Conservation (phyloP, 1,139 yeast species). For the Trichomonascaceae sp. region DNA sequence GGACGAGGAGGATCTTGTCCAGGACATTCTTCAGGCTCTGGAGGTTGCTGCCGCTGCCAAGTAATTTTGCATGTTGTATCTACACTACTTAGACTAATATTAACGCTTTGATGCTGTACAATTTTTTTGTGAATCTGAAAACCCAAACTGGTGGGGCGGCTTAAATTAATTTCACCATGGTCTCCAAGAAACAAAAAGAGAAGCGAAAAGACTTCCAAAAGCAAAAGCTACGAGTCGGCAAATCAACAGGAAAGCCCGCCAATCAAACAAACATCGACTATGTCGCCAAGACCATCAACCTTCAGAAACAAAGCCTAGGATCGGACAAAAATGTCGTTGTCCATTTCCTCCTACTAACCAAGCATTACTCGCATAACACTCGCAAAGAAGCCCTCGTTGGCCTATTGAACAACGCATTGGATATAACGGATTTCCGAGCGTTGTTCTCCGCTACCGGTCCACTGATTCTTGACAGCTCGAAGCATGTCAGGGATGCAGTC, state of each 20-base stretch:
- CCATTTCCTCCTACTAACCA: conserved; percentile 42
- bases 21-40: conserved; percentile 64
- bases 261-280: conserved; percentile 81
- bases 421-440: conserved; percentile 34
- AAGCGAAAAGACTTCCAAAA: conserved; percentile 68
- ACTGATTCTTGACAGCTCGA: conserved; percentile 44
- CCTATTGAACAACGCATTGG: conserved; percentile 13
- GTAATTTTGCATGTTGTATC: no score
- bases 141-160: no score
- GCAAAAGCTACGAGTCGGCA: conserved; percentile 81
- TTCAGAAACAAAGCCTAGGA: background rate
- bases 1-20: conserved; percentile 63
- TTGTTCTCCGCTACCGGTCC: conserved; percentile 47
- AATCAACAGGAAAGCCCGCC: conserved; percentile 52
- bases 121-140: background rate
- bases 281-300: conserved; percentile 36
- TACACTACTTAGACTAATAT: no score
- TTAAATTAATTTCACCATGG: conserved; percentile 15
- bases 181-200: conserved; percentile 41
- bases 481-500: conserved; percentile 50
- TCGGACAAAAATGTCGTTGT: conserved; percentile 21
- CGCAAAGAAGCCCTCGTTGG: conserved; percentile 55
- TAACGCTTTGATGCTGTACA: conserved; percentile 1
- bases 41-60: conserved; percentile 22
- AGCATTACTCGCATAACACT: conserved; percentile 64